A percentile compares a stretch with the other conserved stretches of the same genome.
Evolutionary conservation across 495 filamentous ascomycete genomes (phyloP).

Genomic region (Trichoderma orchidacearum): DNA sequence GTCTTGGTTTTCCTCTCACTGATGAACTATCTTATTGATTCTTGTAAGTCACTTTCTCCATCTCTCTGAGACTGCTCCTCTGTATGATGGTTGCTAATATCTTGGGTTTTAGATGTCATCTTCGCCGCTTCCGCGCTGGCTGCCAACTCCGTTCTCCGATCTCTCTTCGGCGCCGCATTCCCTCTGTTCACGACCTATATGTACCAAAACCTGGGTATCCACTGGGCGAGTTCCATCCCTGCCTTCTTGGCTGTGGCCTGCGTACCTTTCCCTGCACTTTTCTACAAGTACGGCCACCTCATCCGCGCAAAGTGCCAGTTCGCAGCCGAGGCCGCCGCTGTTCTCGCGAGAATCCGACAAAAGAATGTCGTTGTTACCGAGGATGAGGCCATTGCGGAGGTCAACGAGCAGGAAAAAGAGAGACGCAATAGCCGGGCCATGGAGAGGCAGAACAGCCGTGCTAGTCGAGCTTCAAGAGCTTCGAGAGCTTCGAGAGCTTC

Average conservation of each 20-base stretch:
- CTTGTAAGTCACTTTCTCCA: slow-evolving; percentile 16
- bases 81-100: background rate
- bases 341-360: slow-evolving; percentile 21
- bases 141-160: slow-evolving; percentile 56
- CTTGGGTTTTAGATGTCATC: slow-evolving; percentile 43
- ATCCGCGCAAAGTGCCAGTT: slow-evolving; percentile 65
- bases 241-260: slow-evolving; percentile 66
- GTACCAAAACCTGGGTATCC: slow-evolving; percentile 61
- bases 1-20: slow-evolving; percentile 55
- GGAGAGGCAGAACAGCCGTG: background rate
- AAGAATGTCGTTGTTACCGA: background rate
- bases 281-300: slow-evolving; percentile 57
- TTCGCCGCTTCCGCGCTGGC: slow-evolving; percentile 73
- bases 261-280: slow-evolving; percentile 68
- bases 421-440: background rate
- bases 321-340: slow-evolving; percentile 48
- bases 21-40: slow-evolving; percentile 72
- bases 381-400: background rate
- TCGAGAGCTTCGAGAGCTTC: background rate
- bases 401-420: background rate
- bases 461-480: background rate
- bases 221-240: slow-evolving; percentile 69
- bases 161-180: slow-evolving; percentile 66
- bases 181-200: slow-evolving; percentile 71
- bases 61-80: no score